A percentile compares a stretch with the other conserved stretches of the same genome.
Evolutionary conservation across 1,139 yeast species (phyloP).

Genomic region (Meyerozyma athensensis): DNA sequence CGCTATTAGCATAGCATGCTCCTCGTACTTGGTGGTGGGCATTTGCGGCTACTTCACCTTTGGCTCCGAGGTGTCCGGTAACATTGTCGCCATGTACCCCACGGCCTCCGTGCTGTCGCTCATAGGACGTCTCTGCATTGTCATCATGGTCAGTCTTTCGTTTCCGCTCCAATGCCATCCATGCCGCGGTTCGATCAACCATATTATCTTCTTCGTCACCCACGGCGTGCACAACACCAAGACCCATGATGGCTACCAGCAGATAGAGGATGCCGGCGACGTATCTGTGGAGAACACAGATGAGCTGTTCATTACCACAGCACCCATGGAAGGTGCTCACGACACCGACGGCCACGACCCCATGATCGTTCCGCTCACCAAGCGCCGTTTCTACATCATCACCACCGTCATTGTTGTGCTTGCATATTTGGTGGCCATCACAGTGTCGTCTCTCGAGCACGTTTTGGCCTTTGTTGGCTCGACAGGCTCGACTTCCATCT

Average conservation of each 20-base stretch:
- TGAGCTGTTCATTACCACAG: constrained; percentile 40
- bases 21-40: constrained; percentile 68
- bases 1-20: constrained; percentile 57
- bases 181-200: constrained; percentile 67
- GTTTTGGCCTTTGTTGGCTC: constrained; percentile 90
- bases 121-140: constrained; percentile 67
- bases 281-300: constrained; percentile 17
- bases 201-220: constrained; percentile 51
- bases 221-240: constrained; percentile 21
- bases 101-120: constrained; percentile 52
- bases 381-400: constrained; percentile 53
- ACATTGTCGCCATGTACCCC: constrained; percentile 68
- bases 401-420: constrained; percentile 58
- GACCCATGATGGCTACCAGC: constrained; percentile 9
- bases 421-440: constrained; percentile 70
- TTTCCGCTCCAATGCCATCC: constrained; percentile 79
- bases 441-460: constrained; percentile 74
- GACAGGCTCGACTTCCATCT: constrained; percentile 57
- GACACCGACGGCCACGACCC: constrained; percentile 49
- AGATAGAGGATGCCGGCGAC: constrained; percentile 6
- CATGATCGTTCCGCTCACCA: constrained; percentile 48
- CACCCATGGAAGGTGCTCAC: constrained; percentile 48
- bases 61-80: constrained; percentile 68
- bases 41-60: constrained; percentile 81
- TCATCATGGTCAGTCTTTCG: constrained; percentile 62